Evolutionary conservation across 805 yeast species (phyloP), one percentile per base, ranked within the genome.

Genomic region (Sugiyamaella marilandica): DNA sequence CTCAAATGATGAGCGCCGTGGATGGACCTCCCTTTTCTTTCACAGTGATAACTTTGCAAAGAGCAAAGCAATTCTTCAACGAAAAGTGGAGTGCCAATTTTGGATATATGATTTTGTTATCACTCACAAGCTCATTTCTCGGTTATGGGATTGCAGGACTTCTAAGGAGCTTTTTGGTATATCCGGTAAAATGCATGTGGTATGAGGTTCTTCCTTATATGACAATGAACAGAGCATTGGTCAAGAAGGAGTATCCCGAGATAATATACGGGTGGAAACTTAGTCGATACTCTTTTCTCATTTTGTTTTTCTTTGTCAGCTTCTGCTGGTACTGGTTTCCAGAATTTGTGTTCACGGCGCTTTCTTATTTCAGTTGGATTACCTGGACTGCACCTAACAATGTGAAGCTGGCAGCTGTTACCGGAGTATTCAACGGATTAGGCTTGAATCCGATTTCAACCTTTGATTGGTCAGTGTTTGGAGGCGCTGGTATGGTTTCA

Each of bases 81-180:
- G 31, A 46, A 9, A 39, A 14, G 10, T 53, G 55, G 55, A 57
- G 56, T 65, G 68, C 70, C 10, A 52, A 57, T 13, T 70, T 73
- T 64, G 78, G 81, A 0, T 84, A 75, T 65, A 83, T 81, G 65
- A 58, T 82, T 11, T 58, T 81, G 34, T 70, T 83, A 33, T 68
- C 78, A 1, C 57, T 82, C 2, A 74, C 84, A 2, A 74, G 86
- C 1, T 84, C 82, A 62, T 80, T 79, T 55, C 67, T 84, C 58
- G 90, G 89, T 21, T 79, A 81, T 61, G 83, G 86, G 1, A 76
- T 84, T 63, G 87, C 88, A 5, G 84, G 85, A 47, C 61, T 83
- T 18, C 74, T 82, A 74, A 75, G 85, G 61, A 76, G 78, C 54
- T 77, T 83, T 32, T 74, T 74, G 1, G 75, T 82, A 8, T 80